Base-by-base conservation (phyloP, 768 basidiomycete species). In the Artomyces pyxidatus region DNA sequence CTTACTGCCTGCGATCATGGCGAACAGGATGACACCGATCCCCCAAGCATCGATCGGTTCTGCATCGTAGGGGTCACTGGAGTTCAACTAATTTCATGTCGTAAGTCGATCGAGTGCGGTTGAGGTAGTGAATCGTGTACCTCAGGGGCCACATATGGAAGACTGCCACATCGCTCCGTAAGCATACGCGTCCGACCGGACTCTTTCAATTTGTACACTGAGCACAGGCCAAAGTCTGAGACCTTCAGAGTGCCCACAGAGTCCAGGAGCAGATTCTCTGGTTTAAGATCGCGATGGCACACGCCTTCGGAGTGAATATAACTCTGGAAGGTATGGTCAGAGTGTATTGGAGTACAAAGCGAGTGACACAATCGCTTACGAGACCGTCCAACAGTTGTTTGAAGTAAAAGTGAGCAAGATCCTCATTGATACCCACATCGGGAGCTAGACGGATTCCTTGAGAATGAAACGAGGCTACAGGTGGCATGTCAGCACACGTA, bases 31-130 rank as follows among this genome's bases (percentile, higher is more conserved):
- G 23, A 98, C 88, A 1, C 96, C 96, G 37, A 89, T 78, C 0
- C 92, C 92, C 96, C 96, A 99, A 8, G 90, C 81, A 62, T 99
- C 96, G 21, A 98, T 78, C 0, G 96, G 93, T 50, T 96, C 91
- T 2, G 93, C 96, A 12, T 80, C 65, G 65, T 98, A 99, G 0
- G 88, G 76, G 9, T 63, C 69, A 3, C 80, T 71, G 3, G 68
- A 69, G 29, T 81, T 83, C 27, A 95, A 65, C 92, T 94, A 48
- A 3, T 27, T 6, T 7, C 10, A 9, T 41, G 22, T 4, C 5
- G 52, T 54, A 10, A 46, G 52, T 27, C 14, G 23, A 17, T 23
- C 22, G 43, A 14, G 32, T 22, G 29, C n/a, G 27, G 17, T 22
- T 25, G 48, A 42, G 8, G 17, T 16, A 23, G 8, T 27, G 16